Percentiles rank a stretch among this genome's conserved stretches.
phyloP scores from a whole-genome alignment of 2,329 filamentous ascomycete genomes.

The Leptodontidium sp. region DNA sequence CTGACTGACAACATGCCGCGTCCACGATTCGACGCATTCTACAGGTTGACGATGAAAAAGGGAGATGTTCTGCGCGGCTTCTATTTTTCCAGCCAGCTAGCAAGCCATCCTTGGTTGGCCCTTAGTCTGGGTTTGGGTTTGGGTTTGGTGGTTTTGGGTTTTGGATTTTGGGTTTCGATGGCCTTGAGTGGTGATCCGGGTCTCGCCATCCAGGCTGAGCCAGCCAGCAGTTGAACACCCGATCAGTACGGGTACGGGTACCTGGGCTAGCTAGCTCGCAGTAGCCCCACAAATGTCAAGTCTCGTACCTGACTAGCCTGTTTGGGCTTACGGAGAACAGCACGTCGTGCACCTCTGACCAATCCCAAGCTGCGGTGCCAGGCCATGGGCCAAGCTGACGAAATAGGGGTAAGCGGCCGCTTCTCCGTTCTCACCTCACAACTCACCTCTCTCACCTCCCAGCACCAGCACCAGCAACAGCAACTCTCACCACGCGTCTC shows the following conservation, averaged over 20 bases:
- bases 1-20: slow-evolving; percentile 16
- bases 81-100: slow-evolving; percentile 18
- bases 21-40: not conserved
- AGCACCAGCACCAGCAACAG: not conserved
- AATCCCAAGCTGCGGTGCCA: slow-evolving; percentile 4
- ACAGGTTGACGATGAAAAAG: not conserved
- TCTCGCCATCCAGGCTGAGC: not conserved
- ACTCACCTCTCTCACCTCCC: too few species aligned
- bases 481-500: not conserved
- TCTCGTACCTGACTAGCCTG: slow-evolving; percentile 11
- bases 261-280: slow-evolving; percentile 10
- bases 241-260: slow-evolving; percentile 1
- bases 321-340: not conserved
- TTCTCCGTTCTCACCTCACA: not conserved
- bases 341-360: not conserved
- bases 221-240: slow-evolving; percentile 5
- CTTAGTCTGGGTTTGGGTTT: not conserved
- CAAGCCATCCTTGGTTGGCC: not conserved
- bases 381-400: not conserved
- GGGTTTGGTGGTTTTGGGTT: too few species aligned
- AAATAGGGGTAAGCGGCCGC: slow-evolving; percentile 11
- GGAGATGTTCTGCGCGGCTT: slow-evolving; percentile 8
- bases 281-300: not conserved
- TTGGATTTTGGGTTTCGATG: too few species aligned
- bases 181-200: not conserved